phyloP scores from a whole-genome alignment of 1,284 basidiomycete species.

The Leccinum subatratum region DNA sequence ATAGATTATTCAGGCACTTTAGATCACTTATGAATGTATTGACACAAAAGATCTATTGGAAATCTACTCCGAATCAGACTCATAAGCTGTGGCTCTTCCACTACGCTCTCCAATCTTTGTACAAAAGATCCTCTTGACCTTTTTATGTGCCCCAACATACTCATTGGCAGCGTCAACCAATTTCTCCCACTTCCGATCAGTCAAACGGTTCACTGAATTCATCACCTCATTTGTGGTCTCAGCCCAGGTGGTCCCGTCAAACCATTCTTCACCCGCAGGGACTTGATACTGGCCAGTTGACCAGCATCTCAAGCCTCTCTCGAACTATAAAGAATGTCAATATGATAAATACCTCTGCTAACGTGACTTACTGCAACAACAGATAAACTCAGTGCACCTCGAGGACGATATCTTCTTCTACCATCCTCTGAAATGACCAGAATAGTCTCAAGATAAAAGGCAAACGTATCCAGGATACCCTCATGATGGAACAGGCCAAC shows the following conservation, averaged over 20 bases:
- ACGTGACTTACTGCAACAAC: constrained; percentile 1
- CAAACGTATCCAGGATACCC: background rate
- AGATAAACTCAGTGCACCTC: background rate
- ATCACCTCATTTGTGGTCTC: background rate
- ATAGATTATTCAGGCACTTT: too few relatives aligned
- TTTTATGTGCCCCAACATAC: background rate
- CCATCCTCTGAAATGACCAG: background rate
- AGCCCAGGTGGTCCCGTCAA: background rate
- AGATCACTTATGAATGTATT: too few relatives aligned
- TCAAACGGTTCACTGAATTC: background rate
- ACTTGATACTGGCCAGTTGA: background rate
- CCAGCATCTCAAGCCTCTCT: constrained; percentile 2
- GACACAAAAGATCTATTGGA: too few relatives aligned
- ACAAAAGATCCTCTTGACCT: background rate
- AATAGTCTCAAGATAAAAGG: background rate
- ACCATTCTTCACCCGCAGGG: background rate
- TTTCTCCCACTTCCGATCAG: background rate
- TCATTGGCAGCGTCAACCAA: background rate
- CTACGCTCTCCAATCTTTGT: background rate
- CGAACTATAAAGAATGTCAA: background rate
- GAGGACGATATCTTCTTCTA: background rate
- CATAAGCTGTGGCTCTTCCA: background rate
- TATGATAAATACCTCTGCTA: background rate
- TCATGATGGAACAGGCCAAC: background rate
- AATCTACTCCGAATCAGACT: background rate